Evolutionary conservation across 2,329 filamentous ascomycete genomes (phyloP), one percentile per base, ranked within the genome.

Genomic region (Xylaria arbuscula): DNA sequence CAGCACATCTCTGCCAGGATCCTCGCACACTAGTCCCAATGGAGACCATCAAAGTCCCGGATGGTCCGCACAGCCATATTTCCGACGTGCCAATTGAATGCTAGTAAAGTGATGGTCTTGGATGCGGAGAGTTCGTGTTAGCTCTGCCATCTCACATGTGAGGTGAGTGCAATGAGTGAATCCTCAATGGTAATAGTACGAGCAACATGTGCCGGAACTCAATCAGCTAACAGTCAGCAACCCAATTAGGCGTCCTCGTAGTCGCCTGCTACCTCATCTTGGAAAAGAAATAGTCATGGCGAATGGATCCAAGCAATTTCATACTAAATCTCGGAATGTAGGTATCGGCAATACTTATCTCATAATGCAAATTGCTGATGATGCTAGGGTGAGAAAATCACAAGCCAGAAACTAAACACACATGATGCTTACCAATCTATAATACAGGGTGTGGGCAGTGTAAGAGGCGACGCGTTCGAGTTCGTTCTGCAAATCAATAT

Each of bases 251-350:
- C 2, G 17, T 50, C 28, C 15, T 40, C 45, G 32, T 40, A n/a
- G 6, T 51, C 58, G 34, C 13, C 34, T 17, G 24, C 42, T 42
- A 59, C 28, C 45, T 19, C 1, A 17, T 8, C 15, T 48, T 24
- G n/a, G 32, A 15, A 36, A 59, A 42, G 66, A 4, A 36, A 36
- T 54, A 36, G 36, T 58, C 10, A 67, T 61, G 67, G 32, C 45
- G 4, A 70, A 56, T 42, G 70, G 66, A 42, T 72, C 69, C 36
- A 70, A 70, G 24, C 64, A 61, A 22, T 71, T 63, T 51, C 73
- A 73, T 47, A 66, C 42, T 7, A 74, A 72, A 58, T 72, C 72
- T 34, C 70, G 70, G 56, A 73, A 74, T 61, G 67, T 68, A 67
- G 62, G 47, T 56, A 54, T 36, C 32, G 2, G 22, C 58, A 36